Conservation (phyloP, 352 stramenopile species). For the Stephanocyclus meneghinianus region DNA sequence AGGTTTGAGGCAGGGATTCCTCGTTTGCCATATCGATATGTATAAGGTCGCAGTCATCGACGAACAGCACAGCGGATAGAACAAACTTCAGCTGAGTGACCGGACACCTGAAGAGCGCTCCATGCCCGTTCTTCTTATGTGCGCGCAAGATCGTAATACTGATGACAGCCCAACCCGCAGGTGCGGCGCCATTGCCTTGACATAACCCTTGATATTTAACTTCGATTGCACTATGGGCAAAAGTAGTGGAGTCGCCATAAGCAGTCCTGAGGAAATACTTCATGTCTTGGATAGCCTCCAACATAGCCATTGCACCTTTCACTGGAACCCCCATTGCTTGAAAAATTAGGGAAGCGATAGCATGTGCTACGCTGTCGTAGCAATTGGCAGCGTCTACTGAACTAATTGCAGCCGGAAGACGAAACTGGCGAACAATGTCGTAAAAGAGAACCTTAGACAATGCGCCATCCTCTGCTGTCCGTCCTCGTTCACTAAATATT, state of each 20-base stretch:
- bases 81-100: background rate
- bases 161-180: background rate
- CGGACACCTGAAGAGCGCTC: background rate
- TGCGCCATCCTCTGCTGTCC: constrained; percentile 12
- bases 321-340: constrained; percentile 10
- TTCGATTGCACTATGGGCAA: background rate
- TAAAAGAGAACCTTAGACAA: constrained; percentile 18
- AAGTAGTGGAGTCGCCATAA: background rate
- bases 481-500: background rate
- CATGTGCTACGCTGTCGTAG: constrained; percentile 16
- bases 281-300: constrained; percentile 3
- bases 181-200: constrained; percentile 2
- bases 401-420: background rate
- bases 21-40: background rate
- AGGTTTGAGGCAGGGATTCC: background rate
- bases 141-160: background rate
- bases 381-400: constrained; percentile 14
- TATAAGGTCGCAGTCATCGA: constrained; percentile 4
- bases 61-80: background rate
- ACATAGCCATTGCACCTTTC: background rate
- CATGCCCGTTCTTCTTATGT: constrained; percentile 1
- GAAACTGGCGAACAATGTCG: constrained; percentile 17
- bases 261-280: constrained; percentile 1
- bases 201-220: background rate
- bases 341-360: constrained; percentile 9